Conservation (phyloP, 352 stramenopile genomes). For the Pythium rhizo-oryzae region DNA sequence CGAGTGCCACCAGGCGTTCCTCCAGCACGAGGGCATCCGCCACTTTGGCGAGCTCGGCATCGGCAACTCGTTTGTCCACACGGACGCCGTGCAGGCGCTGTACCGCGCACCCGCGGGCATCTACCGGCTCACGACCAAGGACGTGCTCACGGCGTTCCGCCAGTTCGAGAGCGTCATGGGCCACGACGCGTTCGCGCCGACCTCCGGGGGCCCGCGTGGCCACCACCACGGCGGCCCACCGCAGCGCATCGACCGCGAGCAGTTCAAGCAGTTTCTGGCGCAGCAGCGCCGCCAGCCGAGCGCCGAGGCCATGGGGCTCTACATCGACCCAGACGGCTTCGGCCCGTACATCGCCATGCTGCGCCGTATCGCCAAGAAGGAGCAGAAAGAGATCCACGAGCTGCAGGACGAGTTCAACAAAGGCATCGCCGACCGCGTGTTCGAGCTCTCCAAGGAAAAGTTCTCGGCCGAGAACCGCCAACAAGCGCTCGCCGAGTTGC, state of each 20-base stretch:
- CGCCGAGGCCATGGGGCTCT: conserved; percentile 63
- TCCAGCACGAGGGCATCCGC: conserved; percentile 65
- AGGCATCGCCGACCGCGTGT: conserved; percentile 75
- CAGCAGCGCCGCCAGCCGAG: conserved; percentile 70
- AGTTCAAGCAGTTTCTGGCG: conserved; percentile 76
- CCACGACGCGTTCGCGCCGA: conserved; percentile 57
- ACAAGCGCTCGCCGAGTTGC: conserved; percentile 63
- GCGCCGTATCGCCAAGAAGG: conserved; percentile 67
- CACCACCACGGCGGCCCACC: conserved; percentile 30
- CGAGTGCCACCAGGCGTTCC: conserved; percentile 70
- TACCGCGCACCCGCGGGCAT: conserved; percentile 53
- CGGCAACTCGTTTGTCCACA: conserved; percentile 80
- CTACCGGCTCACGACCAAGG: conserved; percentile 59
- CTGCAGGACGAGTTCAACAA: conserved; percentile 83
- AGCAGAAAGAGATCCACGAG: conserved; percentile 81
- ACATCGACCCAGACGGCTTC: conserved; percentile 67
- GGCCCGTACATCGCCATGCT: conserved; percentile 80
- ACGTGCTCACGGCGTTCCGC: conserved; percentile 64
- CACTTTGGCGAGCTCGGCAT: conserved; percentile 72
- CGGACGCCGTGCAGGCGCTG: conserved; percentile 76
- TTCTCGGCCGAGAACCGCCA: conserved; percentile 84
- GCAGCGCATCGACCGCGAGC: conserved; percentile 61
- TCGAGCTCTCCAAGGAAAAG: conserved; percentile 84
- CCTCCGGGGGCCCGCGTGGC: background rate
- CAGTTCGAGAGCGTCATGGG: conserved; percentile 69